Percentiles rank a stretch among this genome's conserved stretches.
phyloP scores from a whole-genome alignment of 2,329 filamentous ascomycete genomes.

The Penicillium nordicum region DNA sequence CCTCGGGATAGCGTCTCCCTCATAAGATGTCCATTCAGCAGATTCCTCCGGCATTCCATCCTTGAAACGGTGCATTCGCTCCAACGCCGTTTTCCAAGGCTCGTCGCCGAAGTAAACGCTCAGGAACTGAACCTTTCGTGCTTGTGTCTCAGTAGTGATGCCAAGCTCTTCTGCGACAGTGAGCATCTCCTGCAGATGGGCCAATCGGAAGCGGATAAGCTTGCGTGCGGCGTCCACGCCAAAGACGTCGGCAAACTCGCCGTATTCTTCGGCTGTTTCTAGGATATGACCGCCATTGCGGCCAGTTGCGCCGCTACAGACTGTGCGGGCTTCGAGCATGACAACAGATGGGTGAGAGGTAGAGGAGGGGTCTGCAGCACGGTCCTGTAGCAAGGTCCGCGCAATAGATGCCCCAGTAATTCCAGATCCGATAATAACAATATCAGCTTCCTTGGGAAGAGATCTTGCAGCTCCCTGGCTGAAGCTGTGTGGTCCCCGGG shows the following conservation, averaged over 20 bases:
- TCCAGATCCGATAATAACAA: constrained; percentile 33
- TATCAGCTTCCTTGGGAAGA: constrained; percentile 26
- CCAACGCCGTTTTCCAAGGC: constrained; percentile 20
- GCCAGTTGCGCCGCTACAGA: constrained; percentile 34
- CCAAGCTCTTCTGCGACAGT: constrained; percentile 20
- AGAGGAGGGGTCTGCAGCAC: background rate
- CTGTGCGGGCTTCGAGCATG: constrained; percentile 31
- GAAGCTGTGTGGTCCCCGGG: constrained; percentile 24
- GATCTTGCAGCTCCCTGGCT: constrained; percentile 13
- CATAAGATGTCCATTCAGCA: constrained; percentile 25
- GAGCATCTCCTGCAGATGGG: constrained; percentile 24
- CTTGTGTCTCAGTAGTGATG: constrained; percentile 20
- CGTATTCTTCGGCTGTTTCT: constrained; percentile 26
- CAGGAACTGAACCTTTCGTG: constrained; percentile 28
- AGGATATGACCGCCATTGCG: constrained; percentile 36
- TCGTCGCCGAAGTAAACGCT: constrained; percentile 29
- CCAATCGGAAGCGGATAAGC: constrained; percentile 22
- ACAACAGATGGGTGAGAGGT: constrained; percentile 15
- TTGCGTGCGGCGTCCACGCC: constrained; percentile 23
- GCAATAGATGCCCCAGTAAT: constrained; percentile 29
- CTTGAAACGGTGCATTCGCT: constrained; percentile 24
- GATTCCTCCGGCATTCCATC: constrained; percentile 27
- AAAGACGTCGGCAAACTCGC: constrained; percentile 13
- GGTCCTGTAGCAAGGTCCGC: constrained; percentile 19
- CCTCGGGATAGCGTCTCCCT: constrained; percentile 21